Evolutionary conservation across 257 asterid genomes (phyloP), one percentile per base, ranked within the genome.

Genomic region (Nemophila menziesii): DNA sequence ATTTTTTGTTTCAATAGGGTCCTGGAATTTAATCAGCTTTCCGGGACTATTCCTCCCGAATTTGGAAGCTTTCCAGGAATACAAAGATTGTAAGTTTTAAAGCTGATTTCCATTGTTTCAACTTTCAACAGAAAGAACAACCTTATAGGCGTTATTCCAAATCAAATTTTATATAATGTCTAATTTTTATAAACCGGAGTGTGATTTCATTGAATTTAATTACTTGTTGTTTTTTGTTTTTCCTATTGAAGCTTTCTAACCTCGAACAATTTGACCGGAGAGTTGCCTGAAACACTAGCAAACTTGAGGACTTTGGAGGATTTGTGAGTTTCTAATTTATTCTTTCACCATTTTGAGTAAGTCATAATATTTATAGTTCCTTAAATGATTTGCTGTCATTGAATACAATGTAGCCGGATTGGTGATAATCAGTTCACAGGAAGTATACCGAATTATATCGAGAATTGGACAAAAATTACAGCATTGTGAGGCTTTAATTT

Each of bases 31-130:
- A 82, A 82, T 75, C 92, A 70, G 56, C 52, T 82, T 54, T 52
- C 77, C 33, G 94, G 92, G 38, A 4, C 64, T 52, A 73, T 82
- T 49, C 94, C 94, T 73, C 84, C 77, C 2, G 77, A 75, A 65
- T 22, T 78, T 18, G 94, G 92, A 22, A 51, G 68, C 45, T 67
- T 75, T 56, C 51, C 81, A 39, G 51, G 26, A 39, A 42, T 75
- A 17, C 53, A 51, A 37, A 78, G 56, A 67, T 3, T 82, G 94
- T 82, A 52, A 63, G 85, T 11, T 43, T 26, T n/a, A n/a, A n/a
- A n/a, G n/a, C n/a, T n/a, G n/a, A n/a, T n/a, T n/a, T n/a, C n/a
- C n/a, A n/a, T n/a, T n/a, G n/a, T n/a, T n/a, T n/a, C n/a, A n/a
- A n/a, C n/a, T n/a, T n/a, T n/a, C n/a, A n/a, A n/a, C n/a, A n/a